Conservation (phyloP, 495 filamentous ascomycete genomes). For the Terfezia claveryi region DNA sequence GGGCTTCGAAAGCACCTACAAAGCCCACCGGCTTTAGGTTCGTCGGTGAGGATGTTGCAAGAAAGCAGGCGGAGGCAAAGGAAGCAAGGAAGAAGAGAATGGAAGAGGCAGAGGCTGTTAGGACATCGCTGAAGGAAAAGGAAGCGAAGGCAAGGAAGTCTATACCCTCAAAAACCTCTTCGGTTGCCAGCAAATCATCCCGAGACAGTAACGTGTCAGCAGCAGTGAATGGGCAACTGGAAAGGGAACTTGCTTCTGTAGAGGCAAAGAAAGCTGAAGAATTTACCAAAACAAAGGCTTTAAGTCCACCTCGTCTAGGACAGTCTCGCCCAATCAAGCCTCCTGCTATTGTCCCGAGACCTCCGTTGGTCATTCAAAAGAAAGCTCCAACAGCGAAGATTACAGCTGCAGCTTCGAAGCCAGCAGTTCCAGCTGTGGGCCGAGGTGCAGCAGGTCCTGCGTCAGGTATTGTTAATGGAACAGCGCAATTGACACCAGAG, state of each 20-base stretch:
- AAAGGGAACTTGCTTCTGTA: neutral
- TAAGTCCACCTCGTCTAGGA: neutral
- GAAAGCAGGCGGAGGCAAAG: constrained; percentile 40
- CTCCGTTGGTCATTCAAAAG: neutral
- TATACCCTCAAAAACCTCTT: neutral
- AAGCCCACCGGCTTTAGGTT: constrained; percentile 40
- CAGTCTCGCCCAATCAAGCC: neutral
- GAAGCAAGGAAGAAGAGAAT: constrained; percentile 40
- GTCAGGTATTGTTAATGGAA: neutral
- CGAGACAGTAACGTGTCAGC: neutral
- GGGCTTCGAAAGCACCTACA: constrained; percentile 40
- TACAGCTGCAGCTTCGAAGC: neutral
- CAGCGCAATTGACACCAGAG: neutral
- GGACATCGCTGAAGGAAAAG: neutral
- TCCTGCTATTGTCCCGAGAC: neutral
- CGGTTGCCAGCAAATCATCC: neutral
- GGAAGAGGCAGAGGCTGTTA: constrained; percentile 30
- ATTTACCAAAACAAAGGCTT: neutral
- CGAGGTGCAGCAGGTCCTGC: neutral
- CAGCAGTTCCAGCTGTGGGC: neutral
- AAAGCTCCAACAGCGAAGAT: neutral
- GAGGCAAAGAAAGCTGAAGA: neutral
- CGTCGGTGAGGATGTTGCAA: constrained; percentile 50
- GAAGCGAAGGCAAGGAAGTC: neutral
- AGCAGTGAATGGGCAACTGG: neutral